Base-by-base conservation (phyloP, 305 asterid species). In the Ajuga reptans region DNA sequence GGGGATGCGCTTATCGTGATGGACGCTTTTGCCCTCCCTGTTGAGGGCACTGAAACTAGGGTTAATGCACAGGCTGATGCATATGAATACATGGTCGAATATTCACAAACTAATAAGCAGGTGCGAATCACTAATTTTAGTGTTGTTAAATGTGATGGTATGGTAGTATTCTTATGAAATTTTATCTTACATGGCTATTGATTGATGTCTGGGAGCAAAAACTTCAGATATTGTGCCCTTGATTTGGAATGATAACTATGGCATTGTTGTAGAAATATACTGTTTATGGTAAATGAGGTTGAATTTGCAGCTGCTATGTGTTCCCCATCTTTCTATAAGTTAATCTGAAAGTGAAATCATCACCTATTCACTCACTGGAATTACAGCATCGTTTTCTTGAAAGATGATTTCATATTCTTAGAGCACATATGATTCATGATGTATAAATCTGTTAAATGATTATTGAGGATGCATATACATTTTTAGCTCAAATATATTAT, bases 11-110 rank as follows among this genome's bases (percentile, higher is more conserved):
- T 93, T 53, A 90, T 93, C 72, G 98, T 93, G 15, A 90, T 93
- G 94, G 98, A 93, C 84, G 97, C 97, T 66, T 93, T 93, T 77
- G 98, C 98, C 80, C 95, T 93, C 0, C 98, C 98, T 9, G 98
- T 93, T 10, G 98, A 93, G 80, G 98, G 98, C 9, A 93, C 98
- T 7, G 98, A 93, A 73, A 93, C 98, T 77, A 88, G 98, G 85
- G 98, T 93, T 75, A 93, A 93, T 83, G 98, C 98, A 29, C 98
- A 90, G 83, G 97, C 97, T 42, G 97, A 93, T 88, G 98, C 98
- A 0, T 90, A 93, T 71, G 98, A 93, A 78, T 93, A 93, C 63
- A 93, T 93, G 98, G 98, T 93, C 43, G 96, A 90, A 58, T 93
- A 93, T 72, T 88, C 96, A 0, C 85, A 79, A 78, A 93, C 94